These are phyloP conservation scores for Pseudogymnoascus sp. DNA, from an alignment of 2,329 filamentous ascomycete genomes.

Conservation along the genomic window DNA sequence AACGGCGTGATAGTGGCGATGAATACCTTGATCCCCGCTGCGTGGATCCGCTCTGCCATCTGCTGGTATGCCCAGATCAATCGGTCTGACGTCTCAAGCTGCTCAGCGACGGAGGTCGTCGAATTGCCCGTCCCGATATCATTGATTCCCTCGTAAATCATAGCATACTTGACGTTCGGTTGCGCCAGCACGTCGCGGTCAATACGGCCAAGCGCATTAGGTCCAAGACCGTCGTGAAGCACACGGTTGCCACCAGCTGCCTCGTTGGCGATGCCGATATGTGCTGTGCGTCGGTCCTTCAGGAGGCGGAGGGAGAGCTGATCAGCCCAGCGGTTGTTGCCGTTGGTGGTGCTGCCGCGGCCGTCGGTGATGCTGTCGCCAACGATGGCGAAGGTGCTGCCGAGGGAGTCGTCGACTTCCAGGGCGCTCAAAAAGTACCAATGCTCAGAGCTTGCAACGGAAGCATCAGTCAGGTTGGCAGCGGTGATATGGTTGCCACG, in stretches of 20 bases:
- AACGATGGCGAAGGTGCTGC: conserved; percentile 43
- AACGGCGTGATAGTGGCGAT: conserved; percentile 53
- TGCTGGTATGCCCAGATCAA: conserved; percentile 48
- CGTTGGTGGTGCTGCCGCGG: conserved; percentile 48
- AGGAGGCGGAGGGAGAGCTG: conserved; percentile 38
- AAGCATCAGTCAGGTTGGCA: conserved; percentile 29
- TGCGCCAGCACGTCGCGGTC: conserved; percentile 53
- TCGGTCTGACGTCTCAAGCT: conserved; percentile 36
- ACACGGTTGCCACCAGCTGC: conserved; percentile 56
- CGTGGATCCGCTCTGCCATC: conserved; percentile 44
- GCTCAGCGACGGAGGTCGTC: conserved; percentile 32
- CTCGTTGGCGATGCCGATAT: conserved; percentile 47
- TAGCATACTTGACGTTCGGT: conserved; percentile 42
- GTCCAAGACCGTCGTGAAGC: conserved; percentile 49
- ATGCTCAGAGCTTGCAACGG: conserved; percentile 29
- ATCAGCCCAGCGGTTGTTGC: conserved; percentile 45
- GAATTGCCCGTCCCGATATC: conserved; percentile 46
- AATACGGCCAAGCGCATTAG: conserved; percentile 46
- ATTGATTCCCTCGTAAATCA: conserved; percentile 56
- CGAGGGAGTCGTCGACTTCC: conserved; percentile 40
- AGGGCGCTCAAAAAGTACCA: conserved; percentile 53
- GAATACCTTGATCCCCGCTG: conserved; percentile 44
- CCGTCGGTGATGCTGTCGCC: conserved; percentile 63
- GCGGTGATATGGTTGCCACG: conserved; percentile 42
- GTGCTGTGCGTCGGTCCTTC: conserved; percentile 27